Base-by-base conservation (phyloP, 768 basidiomycete genomes). In the Candolleomyces efflorescens region DNA sequence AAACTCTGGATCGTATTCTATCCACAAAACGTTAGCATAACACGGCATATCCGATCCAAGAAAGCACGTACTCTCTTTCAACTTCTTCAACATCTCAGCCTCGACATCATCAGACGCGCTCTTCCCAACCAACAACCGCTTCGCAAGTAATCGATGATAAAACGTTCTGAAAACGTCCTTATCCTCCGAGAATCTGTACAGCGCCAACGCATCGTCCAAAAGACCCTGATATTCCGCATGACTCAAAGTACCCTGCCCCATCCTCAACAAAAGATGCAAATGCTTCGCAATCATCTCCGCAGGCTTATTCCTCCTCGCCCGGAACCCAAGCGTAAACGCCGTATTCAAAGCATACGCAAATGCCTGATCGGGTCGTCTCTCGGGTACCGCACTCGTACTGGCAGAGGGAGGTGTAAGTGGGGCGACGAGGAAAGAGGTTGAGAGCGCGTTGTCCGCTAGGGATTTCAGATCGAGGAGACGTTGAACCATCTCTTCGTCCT, bases 1-100 rank as follows among this genome's bases (percentile, higher is more conserved):
- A 66, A 98, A 98, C 59, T 96, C 94, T 11, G 94, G 90, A 68
- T 98, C 97, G 65, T 95, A 96, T 53, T 89, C 96, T 96, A 36
- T 32, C 5, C 7, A 2, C 32, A 32, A 32, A 32, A 47, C 46
- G 55, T 50, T 54, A 20, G 26, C 32, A 56, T 0, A 10, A 46
- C 27, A 32, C 15, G 51, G 38, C 51, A 43, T 37, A 22, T 17
- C 44, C 24, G 23, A 11, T 49, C 36, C 22, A 45, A 52, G 39
- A 61, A 46, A 22, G 32, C 32, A 70, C 76, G 46, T 45, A 85
- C 92, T 65, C 63, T 92, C 86, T 74, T 91, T 92, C 59, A 99
- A 75, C 71, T 89, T 90, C 74, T 89, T 86, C 56, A 98, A 73
- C 76, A 95, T 87, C 20, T 80, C 80, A 63, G 84, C 84, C 74